Evolutionary conservation across 345 rosid species (phyloP).

Genomic region (Eucalyptus victrix): DNA sequence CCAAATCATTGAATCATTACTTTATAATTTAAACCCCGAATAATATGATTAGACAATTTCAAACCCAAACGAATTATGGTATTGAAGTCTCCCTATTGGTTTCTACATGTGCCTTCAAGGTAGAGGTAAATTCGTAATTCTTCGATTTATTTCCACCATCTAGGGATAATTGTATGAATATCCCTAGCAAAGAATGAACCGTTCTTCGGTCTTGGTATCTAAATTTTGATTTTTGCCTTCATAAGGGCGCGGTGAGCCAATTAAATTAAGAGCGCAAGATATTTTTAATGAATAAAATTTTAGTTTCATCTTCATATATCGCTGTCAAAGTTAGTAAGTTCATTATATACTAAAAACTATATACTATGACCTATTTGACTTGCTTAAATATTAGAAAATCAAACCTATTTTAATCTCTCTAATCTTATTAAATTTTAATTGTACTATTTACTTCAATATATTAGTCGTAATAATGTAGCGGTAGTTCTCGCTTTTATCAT

Average conservation of each 20-base stretch:
- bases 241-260: not conserved
- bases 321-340: not conserved
- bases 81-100: not conserved
- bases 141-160: not conserved
- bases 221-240: not conserved
- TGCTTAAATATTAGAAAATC: not conserved
- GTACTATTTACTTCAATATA: not conserved
- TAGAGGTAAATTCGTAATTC: not conserved
- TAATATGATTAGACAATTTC: not conserved
- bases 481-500: not conserved
- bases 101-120: not conserved
- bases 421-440: not conserved
- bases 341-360: not conserved
- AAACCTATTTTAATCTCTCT: not conserved
- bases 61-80: not conserved
- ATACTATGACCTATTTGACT: not conserved
- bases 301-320: not conserved
- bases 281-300: not conserved
- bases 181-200: not conserved
- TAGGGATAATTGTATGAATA: not conserved
- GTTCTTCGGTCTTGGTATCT: not conserved
- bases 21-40: not conserved
- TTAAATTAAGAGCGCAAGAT: not conserved
- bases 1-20: not conserved
- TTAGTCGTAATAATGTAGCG: not conserved